Evolutionary conservation across 805 yeast species (phyloP).

Genomic region (Schwanniomyces polymorphus): DNA sequence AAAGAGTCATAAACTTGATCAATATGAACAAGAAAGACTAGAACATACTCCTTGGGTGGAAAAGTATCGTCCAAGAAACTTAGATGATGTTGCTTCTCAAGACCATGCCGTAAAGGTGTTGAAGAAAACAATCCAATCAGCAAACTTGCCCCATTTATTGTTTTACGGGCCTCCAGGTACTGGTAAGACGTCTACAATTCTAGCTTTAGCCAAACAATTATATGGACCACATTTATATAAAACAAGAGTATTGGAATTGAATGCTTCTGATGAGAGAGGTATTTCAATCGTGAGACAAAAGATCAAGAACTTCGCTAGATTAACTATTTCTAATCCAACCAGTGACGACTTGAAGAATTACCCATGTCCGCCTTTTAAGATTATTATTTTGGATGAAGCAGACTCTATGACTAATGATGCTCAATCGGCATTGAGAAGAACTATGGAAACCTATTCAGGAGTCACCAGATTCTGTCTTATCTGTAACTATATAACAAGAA

Average conservation of each 20-base stretch:
- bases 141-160: conserved; percentile 88
- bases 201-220: conserved; percentile 77
- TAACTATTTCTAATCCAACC: conserved; percentile 79
- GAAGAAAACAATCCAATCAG: conserved; percentile 72
- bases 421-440: conserved; percentile 91
- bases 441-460: conserved; percentile 86
- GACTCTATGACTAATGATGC: conserved; percentile 98
- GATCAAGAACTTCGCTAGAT: conserved; percentile 81
- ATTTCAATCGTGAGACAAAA: conserved; percentile 84
- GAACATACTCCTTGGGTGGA: conserved; percentile 88
- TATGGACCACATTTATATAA: conserved; percentile 71
- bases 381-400: conserved; percentile 91
- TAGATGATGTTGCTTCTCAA: conserved; percentile 90
- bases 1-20: conserved; percentile 3
- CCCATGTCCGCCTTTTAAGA: conserved; percentile 96
- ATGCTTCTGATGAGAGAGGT: conserved; percentile 92
- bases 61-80: conserved; percentile 84
- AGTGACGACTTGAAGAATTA: conserved; percentile 66
- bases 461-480: conserved; percentile 90
- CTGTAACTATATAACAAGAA: conserved; percentile 94
- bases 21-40: conserved; percentile 40
- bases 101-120: conserved; percentile 84
- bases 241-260: conserved; percentile 74
- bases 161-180: conserved; percentile 96
- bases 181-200: conserved; percentile 85